Conservation (phyloP, 441 rosid species). For the Adansonia gregorii region DNA sequence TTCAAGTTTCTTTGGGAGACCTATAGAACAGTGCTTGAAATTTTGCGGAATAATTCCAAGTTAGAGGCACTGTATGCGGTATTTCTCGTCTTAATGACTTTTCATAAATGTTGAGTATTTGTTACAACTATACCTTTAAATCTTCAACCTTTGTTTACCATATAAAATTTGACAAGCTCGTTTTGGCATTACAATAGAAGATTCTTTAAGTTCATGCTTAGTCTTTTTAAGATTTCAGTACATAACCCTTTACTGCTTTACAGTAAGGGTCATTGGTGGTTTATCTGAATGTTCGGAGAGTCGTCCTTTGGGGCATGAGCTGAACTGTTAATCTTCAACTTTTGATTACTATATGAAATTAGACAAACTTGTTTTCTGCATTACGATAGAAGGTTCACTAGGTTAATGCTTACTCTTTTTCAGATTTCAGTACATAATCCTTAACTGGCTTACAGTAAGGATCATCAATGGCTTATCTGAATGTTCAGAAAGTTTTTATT, state of each 20-base stretch:
- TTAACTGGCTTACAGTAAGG: neutral
- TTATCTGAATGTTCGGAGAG: neutral
- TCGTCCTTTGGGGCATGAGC: neutral
- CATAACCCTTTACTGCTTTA: neutral
- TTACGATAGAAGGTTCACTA: neutral
- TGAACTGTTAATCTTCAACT: neutral
- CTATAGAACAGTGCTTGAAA: slow-evolving; percentile 96
- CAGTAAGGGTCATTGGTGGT: neutral
- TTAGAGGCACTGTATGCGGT: slow-evolving; percentile 98
- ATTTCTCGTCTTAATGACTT: slow-evolving; percentile 27
- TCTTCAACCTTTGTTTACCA: neutral
- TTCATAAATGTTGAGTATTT: neutral
- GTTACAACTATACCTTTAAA: neutral
- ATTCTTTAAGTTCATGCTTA: neutral
- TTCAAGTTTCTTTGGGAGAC: slow-evolving; percentile 99
- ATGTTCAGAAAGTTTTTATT: neutral
- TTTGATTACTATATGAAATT: neutral
- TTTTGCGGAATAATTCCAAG: slow-evolving; percentile 93
- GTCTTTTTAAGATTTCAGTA: neutral
- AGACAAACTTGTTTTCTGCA: neutral
- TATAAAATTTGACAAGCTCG: neutral
- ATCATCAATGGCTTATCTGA: neutral
- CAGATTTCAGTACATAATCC: neutral
- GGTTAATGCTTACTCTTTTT: neutral
- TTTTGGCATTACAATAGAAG: neutral